phyloP scores from a whole-genome alignment of 495 filamentous ascomycete species.

The Copromyces sp. region DNA sequence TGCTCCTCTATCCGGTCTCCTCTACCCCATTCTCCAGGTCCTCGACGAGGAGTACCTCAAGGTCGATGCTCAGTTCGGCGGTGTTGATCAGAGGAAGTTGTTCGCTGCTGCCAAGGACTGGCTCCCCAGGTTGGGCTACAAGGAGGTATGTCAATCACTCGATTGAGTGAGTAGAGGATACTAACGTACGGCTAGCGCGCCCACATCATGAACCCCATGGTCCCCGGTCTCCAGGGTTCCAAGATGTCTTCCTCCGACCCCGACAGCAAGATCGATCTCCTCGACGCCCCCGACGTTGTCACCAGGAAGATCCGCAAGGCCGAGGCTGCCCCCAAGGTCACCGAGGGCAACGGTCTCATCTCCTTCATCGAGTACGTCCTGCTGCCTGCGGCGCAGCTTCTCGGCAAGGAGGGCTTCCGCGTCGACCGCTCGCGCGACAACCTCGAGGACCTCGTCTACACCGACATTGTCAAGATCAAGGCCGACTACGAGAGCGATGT shows the following conservation, averaged over 20 bases:
- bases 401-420: slow-evolving; percentile 38
- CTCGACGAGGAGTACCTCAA: slow-evolving; percentile 85
- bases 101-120: slow-evolving; percentile 72
- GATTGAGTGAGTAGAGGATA: background rate
- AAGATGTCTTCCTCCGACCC: slow-evolving; percentile 62
- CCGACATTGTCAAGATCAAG: slow-evolving; percentile 55
- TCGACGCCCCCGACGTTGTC: slow-evolving; percentile 64
- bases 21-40: slow-evolving; percentile 85
- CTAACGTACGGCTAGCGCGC: slow-evolving; percentile 41
- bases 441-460: slow-evolving; percentile 68
- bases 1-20: slow-evolving; percentile 62
- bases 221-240: slow-evolving; percentile 69
- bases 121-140: slow-evolving; percentile 62
- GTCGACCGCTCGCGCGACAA: slow-evolving; percentile 54
- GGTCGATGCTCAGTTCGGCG: slow-evolving; percentile 72
- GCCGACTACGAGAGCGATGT: slow-evolving; percentile 73
- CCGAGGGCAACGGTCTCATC: slow-evolving; percentile 79
- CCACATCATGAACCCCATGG: slow-evolving; percentile 86
- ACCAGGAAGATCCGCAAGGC: slow-evolving; percentile 77
- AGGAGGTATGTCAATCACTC: slow-evolving; percentile 30
- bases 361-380: slow-evolving; percentile 77
- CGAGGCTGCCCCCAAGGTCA: slow-evolving; percentile 57
- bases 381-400: slow-evolving; percentile 53
- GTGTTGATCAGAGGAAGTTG: slow-evolving; percentile 83
- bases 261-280: slow-evolving; percentile 83